Evolutionary conservation across 768 basidiomycete genomes (phyloP), one percentile per base, ranked within the genome.

Genomic region (Tricholoma sp.): DNA sequence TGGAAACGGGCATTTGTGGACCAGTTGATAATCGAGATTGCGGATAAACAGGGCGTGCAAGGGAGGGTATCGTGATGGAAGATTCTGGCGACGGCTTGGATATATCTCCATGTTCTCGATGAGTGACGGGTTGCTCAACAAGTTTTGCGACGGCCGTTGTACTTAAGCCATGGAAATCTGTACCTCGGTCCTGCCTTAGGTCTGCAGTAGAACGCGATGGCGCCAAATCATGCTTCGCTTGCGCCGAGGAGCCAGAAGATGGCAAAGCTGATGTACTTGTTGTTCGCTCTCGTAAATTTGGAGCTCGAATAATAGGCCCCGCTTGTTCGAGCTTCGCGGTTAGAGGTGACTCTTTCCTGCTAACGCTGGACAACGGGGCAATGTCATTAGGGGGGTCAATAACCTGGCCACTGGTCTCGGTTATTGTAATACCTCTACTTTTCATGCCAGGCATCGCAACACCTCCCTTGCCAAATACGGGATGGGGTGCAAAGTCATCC

Each of bases 361-460:
- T 6, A 32, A 39, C 54, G 18, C 47, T 46, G 24, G 43, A 22
- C 45, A 31, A 49, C 3, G 56, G 45, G 21, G 55, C 56, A 41
- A 54, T 54, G 16, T 57, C 32, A 18, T 47, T 52, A 18, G 61
- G 60, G 27, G 58, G 56, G 16, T 59, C 8, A 16, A 29, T 31
- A n/a, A 7, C 5, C 12, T 51, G 50, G 11, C 9, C 24, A 9
- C 31, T 32, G 19, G 18, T 22, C 8, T 54, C 53, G 16, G 24
- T 31, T 3, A 24, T 27, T 21, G 45, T 19, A 22, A 19, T 43
- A 53, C 59, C 57, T 46, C 52, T 39, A 14, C 67, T 65, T 9
- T 74, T 74, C 77, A 91, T 80, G 3, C 89, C 89, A 7, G 87
- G 86, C 83, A 91, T 83, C 10, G 88, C 89, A 50, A 90, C 72